Percentiles rank a stretch among this genome's conserved stretches.
Evolutionary conservation across 1,284 basidiomycete species (phyloP).

Genomic region (Pyrrhoderma lamaoense): DNA sequence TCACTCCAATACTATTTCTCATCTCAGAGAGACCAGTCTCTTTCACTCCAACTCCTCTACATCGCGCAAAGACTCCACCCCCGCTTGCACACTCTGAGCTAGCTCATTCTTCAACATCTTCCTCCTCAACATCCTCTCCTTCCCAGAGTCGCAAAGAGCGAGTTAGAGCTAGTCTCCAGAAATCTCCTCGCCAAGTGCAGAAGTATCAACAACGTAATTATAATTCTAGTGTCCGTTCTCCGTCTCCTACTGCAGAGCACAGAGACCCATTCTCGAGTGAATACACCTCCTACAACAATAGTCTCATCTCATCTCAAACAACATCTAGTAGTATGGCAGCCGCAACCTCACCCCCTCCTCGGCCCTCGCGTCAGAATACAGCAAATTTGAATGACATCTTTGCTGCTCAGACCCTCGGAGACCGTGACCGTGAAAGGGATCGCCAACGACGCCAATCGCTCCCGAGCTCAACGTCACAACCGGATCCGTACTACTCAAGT

Average conservation of each 20-base stretch:
- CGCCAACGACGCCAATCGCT: slow-evolving; percentile 42
- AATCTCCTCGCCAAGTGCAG: slow-evolving; percentile 11
- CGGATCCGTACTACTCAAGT: slow-evolving; percentile 39
- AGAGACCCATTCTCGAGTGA: slow-evolving; percentile 6
- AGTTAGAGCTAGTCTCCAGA: slow-evolving; percentile 16
- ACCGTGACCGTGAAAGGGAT: slow-evolving; percentile 24
- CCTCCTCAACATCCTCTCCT: slow-evolving; percentile 22
- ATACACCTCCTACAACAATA: neutral
- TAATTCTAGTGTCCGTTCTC: neutral
- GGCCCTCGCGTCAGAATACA: slow-evolving; percentile 76
- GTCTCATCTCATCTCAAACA: neutral
- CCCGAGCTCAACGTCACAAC: slow-evolving; percentile 23
- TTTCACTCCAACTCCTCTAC: slow-evolving; percentile 14
- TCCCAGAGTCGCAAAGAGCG: slow-evolving; percentile 5
- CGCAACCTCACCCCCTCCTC: slow-evolving; percentile 48
- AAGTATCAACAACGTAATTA: slow-evolving; percentile 1
- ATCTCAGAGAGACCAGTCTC: slow-evolving; percentile 7
- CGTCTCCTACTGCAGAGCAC: neutral
- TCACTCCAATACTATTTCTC: neutral
- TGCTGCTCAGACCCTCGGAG: slow-evolving; percentile 22
- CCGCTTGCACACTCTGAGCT: slow-evolving; percentile 18
- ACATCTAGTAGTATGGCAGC: slow-evolving; percentile 7
- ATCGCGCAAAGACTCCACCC: slow-evolving; percentile 17
- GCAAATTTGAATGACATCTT: slow-evolving; percentile 70
- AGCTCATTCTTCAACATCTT: slow-evolving; percentile 27